Base-by-base conservation (phyloP, 2,329 filamentous ascomycete genomes). In the Colletotrichum incanum region DNA sequence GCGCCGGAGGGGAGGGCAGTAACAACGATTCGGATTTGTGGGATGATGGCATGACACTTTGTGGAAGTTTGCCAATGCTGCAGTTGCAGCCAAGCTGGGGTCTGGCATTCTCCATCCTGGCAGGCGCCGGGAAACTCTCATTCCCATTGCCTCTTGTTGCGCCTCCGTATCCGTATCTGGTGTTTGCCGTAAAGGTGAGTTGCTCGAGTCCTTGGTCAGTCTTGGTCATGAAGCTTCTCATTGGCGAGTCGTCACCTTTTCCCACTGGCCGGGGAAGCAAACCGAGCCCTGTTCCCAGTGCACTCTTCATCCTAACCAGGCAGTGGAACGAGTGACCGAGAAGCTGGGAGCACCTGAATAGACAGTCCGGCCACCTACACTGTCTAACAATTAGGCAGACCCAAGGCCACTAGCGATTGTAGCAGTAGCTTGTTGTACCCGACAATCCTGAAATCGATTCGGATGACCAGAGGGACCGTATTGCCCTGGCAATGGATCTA, bases 241-340 rank as follows among this genome's bases (percentile, higher is more conserved):
- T 12, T 23, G 39, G 9, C 37, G 41, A 52, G 6, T 52, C 49
- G 49, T 20, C 8, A 54, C 23, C 34, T 61, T 34, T 47, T 67
- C 43, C 52, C 60, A 64, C 54, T 71, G 49, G 56, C 43, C 26
- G 69, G 65, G 69, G 69, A 69, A 69, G 65, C 52, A 26, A 54
- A 60, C 65, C 58, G 47, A 60, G 39, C 47, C 56, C 49, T 71
- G 68, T 55, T 60, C 50, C 39, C n/a, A n/a, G 50, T 43, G 65
- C 52, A 28, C 37, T 64, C 39, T 26, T 39, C 20, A 63, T 59
- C 37, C 64, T 47, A 34, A 63, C 52, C 52, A 37, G 28, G 31
- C 31, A 0, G n/a, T 37, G 31, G 52, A 16, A 59, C 56, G 58
- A 59, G 45, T 41, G 43, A 68, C 65, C 65, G 43, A 58, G 56